Base-by-base conservation (phyloP, 2,329 filamentous ascomycete genomes). In the Colletotrichum magnum region DNA sequence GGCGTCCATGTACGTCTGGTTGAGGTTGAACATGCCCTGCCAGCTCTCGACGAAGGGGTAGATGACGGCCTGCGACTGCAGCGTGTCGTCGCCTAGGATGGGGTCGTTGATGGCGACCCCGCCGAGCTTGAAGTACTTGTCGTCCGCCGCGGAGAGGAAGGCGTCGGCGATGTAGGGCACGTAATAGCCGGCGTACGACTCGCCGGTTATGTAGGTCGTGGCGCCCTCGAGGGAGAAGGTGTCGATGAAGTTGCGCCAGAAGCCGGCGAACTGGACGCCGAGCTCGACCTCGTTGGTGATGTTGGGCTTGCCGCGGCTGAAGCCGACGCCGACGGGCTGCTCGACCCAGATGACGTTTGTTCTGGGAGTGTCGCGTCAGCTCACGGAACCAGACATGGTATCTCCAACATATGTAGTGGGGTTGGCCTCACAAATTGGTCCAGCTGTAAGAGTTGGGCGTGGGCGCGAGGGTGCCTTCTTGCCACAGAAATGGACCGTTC, bases 321-420 rank as follows among this genome's bases (percentile, higher is more conserved):
- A 95, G 18, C 93, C 93, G 0, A 92, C 93, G 39, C 86, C 86
- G 15, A 89, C 82, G 9, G 89, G 90, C 76, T 93, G 91, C 74
- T 93, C 92, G 16, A 93, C 85, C 88, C 90, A 96, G 57, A 96
- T 82, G 75, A 95, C 88, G 78, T 95, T 94, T 64, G 92, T 93
- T 32, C 28, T 32, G 28, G 28, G 28, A 9, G 28, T 1, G 3
- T 32, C 28, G 28, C 28, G 28, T 32, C 28, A 32, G 28, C 28
- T 32, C 28, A 32, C 6, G 28, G 28, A 32, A 32, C 28, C 28
- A 6, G 7, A 9, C 3, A 32, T 4, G 28, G 7, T 32, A 9
- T 6, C 5, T 6, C 6, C 7, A 6, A 32, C 7, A 9, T 6
- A n/a, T n/a, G n/a, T n/a, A 9, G 28, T 3, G 28, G 28, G 7